phyloP scores from a whole-genome alignment of 345 rosid species.

The Acer saccharum region DNA sequence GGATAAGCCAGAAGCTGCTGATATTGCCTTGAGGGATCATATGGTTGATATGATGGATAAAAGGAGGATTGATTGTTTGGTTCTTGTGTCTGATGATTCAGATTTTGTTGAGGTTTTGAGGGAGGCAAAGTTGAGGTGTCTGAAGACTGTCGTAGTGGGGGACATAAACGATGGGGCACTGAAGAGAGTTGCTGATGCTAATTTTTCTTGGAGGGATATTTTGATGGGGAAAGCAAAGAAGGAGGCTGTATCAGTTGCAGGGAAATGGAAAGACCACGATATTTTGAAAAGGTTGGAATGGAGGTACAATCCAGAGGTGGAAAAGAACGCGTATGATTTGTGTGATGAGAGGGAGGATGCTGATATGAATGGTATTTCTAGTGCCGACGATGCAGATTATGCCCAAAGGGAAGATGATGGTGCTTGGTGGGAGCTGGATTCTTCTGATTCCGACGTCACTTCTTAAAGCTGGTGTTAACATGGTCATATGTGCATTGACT shows the following conservation, averaged over 20 bases:
- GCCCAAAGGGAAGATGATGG: conserved; percentile 33
- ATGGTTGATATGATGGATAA: conserved; percentile 77
- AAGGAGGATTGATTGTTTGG: conserved; percentile 70
- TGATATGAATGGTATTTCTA: conserved; percentile 25
- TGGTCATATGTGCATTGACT: neutral
- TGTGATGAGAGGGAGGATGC: conserved; percentile 27
- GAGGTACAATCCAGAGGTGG: conserved; percentile 62
- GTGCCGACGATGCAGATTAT: conserved; percentile 24
- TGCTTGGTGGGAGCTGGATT: conserved; percentile 72
- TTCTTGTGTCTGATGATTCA: conserved; percentile 86
- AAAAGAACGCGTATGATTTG: conserved; percentile 28
- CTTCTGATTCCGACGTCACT: conserved; percentile 41
- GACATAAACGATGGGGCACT: conserved; percentile 62
- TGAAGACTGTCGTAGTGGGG: conserved; percentile 82
- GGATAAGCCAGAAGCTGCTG: conserved; percentile 77
- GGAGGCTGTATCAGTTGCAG: conserved; percentile 68
- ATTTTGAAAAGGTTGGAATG: conserved; percentile 76
- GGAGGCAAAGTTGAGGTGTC: conserved; percentile 75
- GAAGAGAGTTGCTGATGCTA: conserved; percentile 76
- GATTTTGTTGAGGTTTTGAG: conserved; percentile 63
- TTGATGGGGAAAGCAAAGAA: conserved; percentile 86
- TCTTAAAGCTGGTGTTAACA: conserved; percentile 14
- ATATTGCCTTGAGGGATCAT: conserved; percentile 65
- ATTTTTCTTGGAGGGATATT: conserved; percentile 82
- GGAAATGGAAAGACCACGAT: conserved; percentile 75